phyloP scores from a whole-genome alignment of 2,329 filamentous ascomycete genomes.

The Tricladium varicosporioides region DNA sequence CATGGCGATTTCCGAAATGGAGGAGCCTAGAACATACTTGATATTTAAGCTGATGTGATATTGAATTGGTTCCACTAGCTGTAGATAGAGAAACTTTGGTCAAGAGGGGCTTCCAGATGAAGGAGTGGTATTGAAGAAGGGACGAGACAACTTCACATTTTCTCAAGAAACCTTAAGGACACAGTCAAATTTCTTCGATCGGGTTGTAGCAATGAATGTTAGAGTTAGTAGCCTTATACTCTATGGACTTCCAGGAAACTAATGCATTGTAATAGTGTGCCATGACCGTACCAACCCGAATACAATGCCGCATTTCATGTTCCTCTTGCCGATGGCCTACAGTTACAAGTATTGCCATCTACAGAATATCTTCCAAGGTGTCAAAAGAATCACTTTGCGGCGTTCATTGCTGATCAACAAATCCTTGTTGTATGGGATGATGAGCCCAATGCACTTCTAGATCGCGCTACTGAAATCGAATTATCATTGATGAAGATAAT shows the following conservation, averaged over 20 bases:
- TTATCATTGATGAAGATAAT: constrained; percentile 55
- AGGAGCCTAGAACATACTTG: constrained; percentile 43
- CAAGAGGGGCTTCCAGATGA: constrained; percentile 45
- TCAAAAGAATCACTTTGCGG: constrained; percentile 65
- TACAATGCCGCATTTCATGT: too few relatives aligned
- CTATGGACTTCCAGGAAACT: not conserved
- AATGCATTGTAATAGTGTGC: constrained; percentile 47
- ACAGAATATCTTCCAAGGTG: constrained; percentile 56
- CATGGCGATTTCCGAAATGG: constrained; percentile 41
- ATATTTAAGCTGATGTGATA: constrained; percentile 60
- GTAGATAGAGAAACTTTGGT: constrained; percentile 56
- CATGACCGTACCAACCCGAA: constrained; percentile 65
- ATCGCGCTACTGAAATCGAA: constrained; percentile 51
- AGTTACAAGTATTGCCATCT: constrained; percentile 59
- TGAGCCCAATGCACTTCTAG: constrained; percentile 53
- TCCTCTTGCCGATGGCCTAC: constrained; percentile 55
- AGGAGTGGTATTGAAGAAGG: constrained; percentile 54
- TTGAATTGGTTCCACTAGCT: constrained; percentile 62
- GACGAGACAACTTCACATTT: constrained; percentile 48
- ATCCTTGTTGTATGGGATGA: constrained; percentile 65
- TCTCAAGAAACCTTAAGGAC: constrained; percentile 46
- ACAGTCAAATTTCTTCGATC: constrained; percentile 48
- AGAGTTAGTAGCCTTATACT: constrained; percentile 40
- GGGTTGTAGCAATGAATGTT: constrained; percentile 50
- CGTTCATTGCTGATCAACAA: constrained; percentile 57